phyloP scores from a whole-genome alignment of 495 filamentous ascomycete genomes.

The Trichocladium antarcticum region DNA sequence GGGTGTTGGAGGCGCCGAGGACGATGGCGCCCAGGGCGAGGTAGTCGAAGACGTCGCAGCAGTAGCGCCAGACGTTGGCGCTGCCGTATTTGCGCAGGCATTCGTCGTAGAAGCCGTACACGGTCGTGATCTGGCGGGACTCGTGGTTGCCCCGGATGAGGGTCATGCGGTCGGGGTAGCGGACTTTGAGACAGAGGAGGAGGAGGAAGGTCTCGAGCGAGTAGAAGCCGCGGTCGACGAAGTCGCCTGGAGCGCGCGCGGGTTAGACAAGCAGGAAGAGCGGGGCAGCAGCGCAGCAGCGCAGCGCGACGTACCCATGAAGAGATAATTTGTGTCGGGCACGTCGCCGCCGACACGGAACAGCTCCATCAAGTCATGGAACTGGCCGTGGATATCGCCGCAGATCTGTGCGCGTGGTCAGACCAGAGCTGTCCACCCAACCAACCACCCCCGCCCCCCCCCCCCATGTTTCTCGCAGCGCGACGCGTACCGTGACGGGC shows the following conservation, averaged over 20 bases:
- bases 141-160: slow-evolving; percentile 96
- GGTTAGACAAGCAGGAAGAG: background rate
- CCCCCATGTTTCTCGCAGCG: background rate
- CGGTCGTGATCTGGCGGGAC: slow-evolving; percentile 91
- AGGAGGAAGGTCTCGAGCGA: slow-evolving; percentile 93
- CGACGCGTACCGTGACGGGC: slow-evolving; percentile 63
- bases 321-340: slow-evolving; percentile 95
- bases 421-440: background rate
- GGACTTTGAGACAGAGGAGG: slow-evolving; percentile 89
- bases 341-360: slow-evolving; percentile 93
- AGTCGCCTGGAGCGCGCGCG: slow-evolving; percentile 52
- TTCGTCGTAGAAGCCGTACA: slow-evolving; percentile 99
- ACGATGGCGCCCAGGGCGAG: slow-evolving; percentile 91
- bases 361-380: slow-evolving; percentile 97
- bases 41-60: slow-evolving; percentile 98
- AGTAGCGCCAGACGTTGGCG: slow-evolving; percentile 97
- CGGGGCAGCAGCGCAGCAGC: no score
- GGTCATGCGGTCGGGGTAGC: slow-evolving; percentile 95
- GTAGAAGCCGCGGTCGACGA: slow-evolving; percentile 97
- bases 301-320: slow-evolving; percentile 56
- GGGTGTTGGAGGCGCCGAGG: slow-evolving; percentile 68
- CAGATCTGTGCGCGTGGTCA: slow-evolving; percentile 55
- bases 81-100: slow-evolving; percentile 94
- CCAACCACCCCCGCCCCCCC: background rate
- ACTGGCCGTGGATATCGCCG: slow-evolving; percentile 96